These are phyloP conservation scores for Russula emetica DNA, from an alignment of 768 basidiomycete genomes.

Conservation along the genomic window DNA sequence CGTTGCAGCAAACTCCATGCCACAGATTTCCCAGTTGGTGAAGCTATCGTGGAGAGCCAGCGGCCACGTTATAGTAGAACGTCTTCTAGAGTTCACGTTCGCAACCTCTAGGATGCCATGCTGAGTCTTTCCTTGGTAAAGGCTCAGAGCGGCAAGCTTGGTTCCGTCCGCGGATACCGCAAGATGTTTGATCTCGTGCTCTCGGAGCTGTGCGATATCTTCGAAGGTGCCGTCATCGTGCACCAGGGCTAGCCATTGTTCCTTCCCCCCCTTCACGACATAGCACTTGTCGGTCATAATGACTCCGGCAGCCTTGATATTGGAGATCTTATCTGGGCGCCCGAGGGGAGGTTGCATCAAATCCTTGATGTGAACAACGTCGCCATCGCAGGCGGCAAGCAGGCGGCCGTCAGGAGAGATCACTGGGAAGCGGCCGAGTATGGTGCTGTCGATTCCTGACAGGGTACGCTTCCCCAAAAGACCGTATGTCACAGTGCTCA, in stretches of 20 bases:
- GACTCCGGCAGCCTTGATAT: constrained; percentile 13
- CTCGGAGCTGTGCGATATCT: constrained; percentile 13
- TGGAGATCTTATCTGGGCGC: not conserved
- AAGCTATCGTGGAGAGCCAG: constrained; percentile 21
- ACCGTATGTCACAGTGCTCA: not conserved
- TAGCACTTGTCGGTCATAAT: constrained; percentile 11
- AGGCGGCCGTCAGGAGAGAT: constrained; percentile 17
- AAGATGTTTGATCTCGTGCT: constrained; percentile 9
- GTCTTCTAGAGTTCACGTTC: constrained; percentile 15
- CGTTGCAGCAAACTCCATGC: constrained; percentile 22
- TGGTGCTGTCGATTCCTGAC: constrained; percentile 2
- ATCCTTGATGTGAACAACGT: constrained; percentile 16
- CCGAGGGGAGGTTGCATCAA: constrained; percentile 7
- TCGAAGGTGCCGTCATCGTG: constrained; percentile 13
- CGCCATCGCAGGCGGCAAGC: constrained; percentile 15
- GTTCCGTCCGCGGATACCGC: constrained; percentile 7
- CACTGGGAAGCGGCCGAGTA: constrained; percentile 16
- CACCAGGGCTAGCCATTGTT: constrained; percentile 15
- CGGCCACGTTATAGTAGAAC: constrained; percentile 13
- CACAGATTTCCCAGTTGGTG: constrained; percentile 14
- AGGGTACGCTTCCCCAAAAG: constrained; percentile 9
- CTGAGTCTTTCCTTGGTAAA: constrained; percentile 12
- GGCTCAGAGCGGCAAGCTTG: constrained; percentile 13
- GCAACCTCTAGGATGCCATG: constrained; percentile 14
- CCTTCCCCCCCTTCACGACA: constrained; percentile 8